Percentiles rank a stretch among this genome's conserved stretches.
Evolutionary conservation across 371 early-diverging fungal species (phyloP).

Genomic region (Haplosporangium sp.): DNA sequence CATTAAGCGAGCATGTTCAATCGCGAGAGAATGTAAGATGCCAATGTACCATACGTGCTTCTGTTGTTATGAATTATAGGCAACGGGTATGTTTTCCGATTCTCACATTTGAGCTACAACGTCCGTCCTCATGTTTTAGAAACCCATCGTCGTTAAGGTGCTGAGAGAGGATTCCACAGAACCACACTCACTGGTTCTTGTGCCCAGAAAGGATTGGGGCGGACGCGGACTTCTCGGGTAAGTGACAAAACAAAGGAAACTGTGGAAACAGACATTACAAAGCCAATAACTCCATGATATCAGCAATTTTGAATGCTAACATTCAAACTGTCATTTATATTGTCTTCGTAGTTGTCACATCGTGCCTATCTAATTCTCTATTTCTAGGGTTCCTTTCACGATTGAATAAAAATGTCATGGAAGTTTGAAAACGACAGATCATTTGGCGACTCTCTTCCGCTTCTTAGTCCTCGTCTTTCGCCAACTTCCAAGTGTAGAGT

Average conservation of each 20-base stretch:
- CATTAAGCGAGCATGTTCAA: constrained; percentile 65
- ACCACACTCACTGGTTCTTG: constrained; percentile 56
- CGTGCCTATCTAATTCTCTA: constrained; percentile 21
- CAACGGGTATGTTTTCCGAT: neutral
- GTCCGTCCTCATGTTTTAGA: constrained; percentile 25
- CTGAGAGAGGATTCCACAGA: constrained; percentile 52
- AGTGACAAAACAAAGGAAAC: constrained; percentile 39
- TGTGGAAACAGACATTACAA: neutral
- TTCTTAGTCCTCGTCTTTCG: constrained; percentile 27
- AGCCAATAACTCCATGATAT: too few relatives aligned
- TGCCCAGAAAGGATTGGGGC: constrained; percentile 75
- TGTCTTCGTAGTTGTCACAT: constrained; percentile 45
- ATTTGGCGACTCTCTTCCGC: constrained; percentile 14
- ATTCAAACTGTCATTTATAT: constrained; percentile 3
- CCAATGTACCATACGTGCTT: too few relatives aligned
- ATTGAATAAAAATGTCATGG: neutral
- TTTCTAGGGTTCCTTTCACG: neutral
- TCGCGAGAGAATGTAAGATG: constrained; percentile 62
- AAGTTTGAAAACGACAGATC: neutral
- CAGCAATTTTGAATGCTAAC: neutral
- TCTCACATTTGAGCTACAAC: neutral
- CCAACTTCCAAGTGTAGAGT: constrained; percentile 42
- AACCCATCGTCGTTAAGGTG: constrained; percentile 60
- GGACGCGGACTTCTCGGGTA: constrained; percentile 85
- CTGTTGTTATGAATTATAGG: too few relatives aligned